Conservation (phyloP, 2,329 filamentous ascomycete species). For the Hyphodiscus sp. region DNA sequence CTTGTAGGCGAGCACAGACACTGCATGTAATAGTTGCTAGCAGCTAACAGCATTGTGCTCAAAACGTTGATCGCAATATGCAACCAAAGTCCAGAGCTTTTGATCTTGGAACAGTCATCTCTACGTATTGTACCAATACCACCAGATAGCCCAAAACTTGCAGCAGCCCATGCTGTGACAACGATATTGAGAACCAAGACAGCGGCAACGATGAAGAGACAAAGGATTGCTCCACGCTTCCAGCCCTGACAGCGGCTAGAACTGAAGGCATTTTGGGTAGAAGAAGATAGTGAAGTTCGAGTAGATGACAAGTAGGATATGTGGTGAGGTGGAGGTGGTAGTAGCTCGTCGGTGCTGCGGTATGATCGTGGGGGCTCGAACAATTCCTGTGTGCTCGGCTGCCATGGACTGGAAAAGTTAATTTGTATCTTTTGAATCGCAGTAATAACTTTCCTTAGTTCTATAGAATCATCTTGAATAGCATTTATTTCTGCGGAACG, state of each 20-base stretch:
- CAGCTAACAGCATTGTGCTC: slow-evolving; percentile 38
- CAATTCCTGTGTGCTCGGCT: background rate
- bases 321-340: background rate
- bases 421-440: background rate
- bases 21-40: slow-evolving; percentile 48
- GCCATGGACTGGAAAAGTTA: slow-evolving; percentile 2
- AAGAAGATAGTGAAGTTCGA: background rate
- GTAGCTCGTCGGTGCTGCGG: slow-evolving; percentile 8
- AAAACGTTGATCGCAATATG: slow-evolving; percentile 43
- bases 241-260: slow-evolving; percentile 8
- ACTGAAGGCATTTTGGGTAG: no score
- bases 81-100: slow-evolving; percentile 20
- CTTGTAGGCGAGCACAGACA: slow-evolving; percentile 43
- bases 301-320: slow-evolving; percentile 1
- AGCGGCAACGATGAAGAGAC: slow-evolving; percentile 1
- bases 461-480: background rate
- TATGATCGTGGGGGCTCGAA: slow-evolving; percentile 3
- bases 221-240: slow-evolving; percentile 5
- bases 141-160: slow-evolving; percentile 8
- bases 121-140: slow-evolving; percentile 13
- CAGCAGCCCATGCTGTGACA: slow-evolving; percentile 13
- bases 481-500: background rate
- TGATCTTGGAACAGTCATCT: slow-evolving; percentile 9
- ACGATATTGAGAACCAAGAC: slow-evolving; percentile 11
- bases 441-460: background rate